Conservation (phyloP, 345 rosid genomes). For the Corymbia maculata region DNA sequence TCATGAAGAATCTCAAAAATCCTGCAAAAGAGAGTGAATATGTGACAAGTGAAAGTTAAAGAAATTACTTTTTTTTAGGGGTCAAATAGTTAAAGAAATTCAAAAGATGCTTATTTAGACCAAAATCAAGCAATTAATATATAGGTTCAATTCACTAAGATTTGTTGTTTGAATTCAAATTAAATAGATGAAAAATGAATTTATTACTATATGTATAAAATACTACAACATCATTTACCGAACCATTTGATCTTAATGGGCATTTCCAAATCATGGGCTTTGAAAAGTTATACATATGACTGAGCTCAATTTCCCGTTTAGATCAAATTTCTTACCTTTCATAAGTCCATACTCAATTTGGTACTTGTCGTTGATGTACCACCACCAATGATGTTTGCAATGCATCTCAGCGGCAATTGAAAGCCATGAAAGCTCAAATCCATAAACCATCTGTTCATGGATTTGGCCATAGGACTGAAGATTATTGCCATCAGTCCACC, state of each 20-base stretch:
- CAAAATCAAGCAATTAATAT: not conserved
- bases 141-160: not conserved
- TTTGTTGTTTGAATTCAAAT: not conserved
- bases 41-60: too few relatives aligned
- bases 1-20: too few relatives aligned
- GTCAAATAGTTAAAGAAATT: not conserved
- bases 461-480: not conserved
- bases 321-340: not conserved
- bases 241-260: not conserved
- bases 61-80: too few relatives aligned
- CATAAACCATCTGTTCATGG: not conserved
- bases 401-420: rapidly evolving
- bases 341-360: not conserved
- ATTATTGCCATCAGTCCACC: not conserved
- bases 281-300: not conserved
- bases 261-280: not conserved
- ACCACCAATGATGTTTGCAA: not conserved
- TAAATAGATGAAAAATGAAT: not conserved
- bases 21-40: too few relatives aligned
- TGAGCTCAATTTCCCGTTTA: not conserved
- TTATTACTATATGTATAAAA: not conserved
- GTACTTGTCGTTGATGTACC: too few relatives aligned
- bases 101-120: not conserved
- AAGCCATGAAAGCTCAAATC: not conserved
- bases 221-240: not conserved